Evolutionary conservation across 305 asterid genomes (phyloP).

Genomic region (Fraxinus latifolia): DNA sequence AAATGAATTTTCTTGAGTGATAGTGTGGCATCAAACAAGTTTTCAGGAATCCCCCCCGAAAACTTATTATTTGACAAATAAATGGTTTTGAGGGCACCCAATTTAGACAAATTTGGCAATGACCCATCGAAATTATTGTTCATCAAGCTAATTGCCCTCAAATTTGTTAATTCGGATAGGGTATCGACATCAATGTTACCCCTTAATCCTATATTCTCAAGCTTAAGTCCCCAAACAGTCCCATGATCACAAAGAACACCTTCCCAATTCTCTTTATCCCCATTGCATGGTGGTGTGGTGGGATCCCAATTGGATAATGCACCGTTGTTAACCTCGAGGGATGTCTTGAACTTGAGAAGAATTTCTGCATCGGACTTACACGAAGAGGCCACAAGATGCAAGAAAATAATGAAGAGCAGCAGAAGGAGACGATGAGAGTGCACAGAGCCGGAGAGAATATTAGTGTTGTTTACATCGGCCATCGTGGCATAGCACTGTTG

Average conservation of each 20-base stretch:
- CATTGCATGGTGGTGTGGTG: slow-evolving; percentile 38
- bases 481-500: slow-evolving; percentile 22
- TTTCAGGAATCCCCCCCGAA: slow-evolving; percentile 50
- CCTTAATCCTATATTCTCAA: slow-evolving; percentile 63
- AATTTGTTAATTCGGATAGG: slow-evolving; percentile 32
- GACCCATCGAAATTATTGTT: slow-evolving; percentile 56
- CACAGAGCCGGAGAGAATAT: background rate
- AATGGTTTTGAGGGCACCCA: slow-evolving; percentile 49
- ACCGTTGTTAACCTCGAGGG: slow-evolving; percentile 35
- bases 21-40: slow-evolving; percentile 52
- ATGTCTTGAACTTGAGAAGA: slow-evolving; percentile 54
- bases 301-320: slow-evolving; percentile 51
- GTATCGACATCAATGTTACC: slow-evolving; percentile 61
- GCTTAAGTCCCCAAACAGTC: slow-evolving; percentile 58
- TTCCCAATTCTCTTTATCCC: slow-evolving; percentile 36
- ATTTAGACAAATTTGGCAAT: slow-evolving; percentile 44
- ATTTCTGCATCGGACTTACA: slow-evolving; percentile 40
- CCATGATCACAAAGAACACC: slow-evolving; percentile 68
- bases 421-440: slow-evolving; percentile 30
- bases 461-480: slow-evolving; percentile 8
- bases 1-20: slow-evolving; percentile 73
- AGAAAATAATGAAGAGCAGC: slow-evolving; percentile 18
- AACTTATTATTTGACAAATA: slow-evolving; percentile 62
- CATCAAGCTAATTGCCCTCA: slow-evolving; percentile 65
- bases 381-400: slow-evolving; percentile 19